Evolutionary conservation across 495 filamentous ascomycete species (phyloP).

Genomic region (Symbiotaphrina buchneri): DNA sequence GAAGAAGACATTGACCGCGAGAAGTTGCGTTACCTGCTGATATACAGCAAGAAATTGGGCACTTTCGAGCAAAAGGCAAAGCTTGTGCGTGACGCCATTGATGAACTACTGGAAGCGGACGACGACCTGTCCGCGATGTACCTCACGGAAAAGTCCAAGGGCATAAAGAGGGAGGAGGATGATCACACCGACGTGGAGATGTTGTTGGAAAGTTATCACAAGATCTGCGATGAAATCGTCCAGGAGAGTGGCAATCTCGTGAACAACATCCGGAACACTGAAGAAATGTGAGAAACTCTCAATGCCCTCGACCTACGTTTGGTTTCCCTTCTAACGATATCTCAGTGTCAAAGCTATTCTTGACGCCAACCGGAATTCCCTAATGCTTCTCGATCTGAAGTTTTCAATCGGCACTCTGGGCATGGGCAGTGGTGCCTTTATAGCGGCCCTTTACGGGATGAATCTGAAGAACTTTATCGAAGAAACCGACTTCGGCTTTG

Average conservation of each 20-base stretch:
- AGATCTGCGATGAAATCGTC: slow-evolving; percentile 93
- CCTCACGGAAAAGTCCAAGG: slow-evolving; percentile 60
- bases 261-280: slow-evolving; percentile 89
- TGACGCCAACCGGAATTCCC: slow-evolving; percentile 91
- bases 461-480: slow-evolving; percentile 98
- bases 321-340: slow-evolving; percentile 2
- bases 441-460: slow-evolving; percentile 97
- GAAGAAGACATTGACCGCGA: slow-evolving; percentile 96
- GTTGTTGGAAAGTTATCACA: slow-evolving; percentile 90
- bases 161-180: slow-evolving; percentile 51
- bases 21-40: slow-evolving; percentile 69
- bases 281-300: slow-evolving; percentile 60
- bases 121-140: slow-evolving; percentile 95
- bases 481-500: slow-evolving; percentile 80
- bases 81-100: slow-evolving; percentile 81
- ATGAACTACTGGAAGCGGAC: slow-evolving; percentile 92
- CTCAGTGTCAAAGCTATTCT: slow-evolving; percentile 82
- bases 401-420: slow-evolving; percentile 89
- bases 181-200: slow-evolving; percentile 96
- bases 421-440: slow-evolving; percentile 76
- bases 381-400: slow-evolving; percentile 94
- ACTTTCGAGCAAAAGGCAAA: slow-evolving; percentile 96
- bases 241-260: slow-evolving; percentile 83
- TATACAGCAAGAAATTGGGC: slow-evolving; percentile 85
- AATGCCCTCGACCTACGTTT: background rate